Conservation (phyloP, 2,329 filamentous ascomycete genomes). For the Xylariaceae sp. region DNA sequence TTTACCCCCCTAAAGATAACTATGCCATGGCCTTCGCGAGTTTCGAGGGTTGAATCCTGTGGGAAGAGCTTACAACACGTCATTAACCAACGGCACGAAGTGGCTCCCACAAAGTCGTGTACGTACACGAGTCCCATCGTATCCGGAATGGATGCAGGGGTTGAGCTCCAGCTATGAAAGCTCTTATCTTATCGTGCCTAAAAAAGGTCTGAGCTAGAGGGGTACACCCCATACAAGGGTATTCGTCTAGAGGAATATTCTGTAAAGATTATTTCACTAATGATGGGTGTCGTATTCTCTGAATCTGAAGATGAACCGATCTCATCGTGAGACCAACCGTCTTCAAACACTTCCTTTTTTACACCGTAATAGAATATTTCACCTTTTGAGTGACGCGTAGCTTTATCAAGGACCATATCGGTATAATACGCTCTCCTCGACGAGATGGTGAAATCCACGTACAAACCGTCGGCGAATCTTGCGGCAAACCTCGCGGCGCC, state of each 20-base stretch:
- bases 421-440: not conserved
- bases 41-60: not conserved
- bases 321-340: not conserved
- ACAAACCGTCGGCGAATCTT: constrained; percentile 50
- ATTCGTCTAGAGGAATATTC: no score
- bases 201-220: no score
- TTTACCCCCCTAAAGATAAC: not conserved
- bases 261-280: no score
- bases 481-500: constrained; percentile 36
- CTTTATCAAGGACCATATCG: not conserved
- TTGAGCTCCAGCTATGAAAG: no score
- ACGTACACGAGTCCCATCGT: no score
- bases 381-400: not conserved
- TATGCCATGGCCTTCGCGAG: not conserved
- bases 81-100: not conserved
- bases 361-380: not conserved
- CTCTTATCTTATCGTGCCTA: no score
- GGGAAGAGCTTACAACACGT: not conserved
- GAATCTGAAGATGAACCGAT: no score
- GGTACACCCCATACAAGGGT: no score
- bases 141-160: no score
- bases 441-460: constrained; percentile 71
- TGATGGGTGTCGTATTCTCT: no score
- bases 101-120: no score
- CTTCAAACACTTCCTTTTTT: not conserved